Conservation (phyloP, 345 rosid species). For the Eutrema japonicum region DNA sequence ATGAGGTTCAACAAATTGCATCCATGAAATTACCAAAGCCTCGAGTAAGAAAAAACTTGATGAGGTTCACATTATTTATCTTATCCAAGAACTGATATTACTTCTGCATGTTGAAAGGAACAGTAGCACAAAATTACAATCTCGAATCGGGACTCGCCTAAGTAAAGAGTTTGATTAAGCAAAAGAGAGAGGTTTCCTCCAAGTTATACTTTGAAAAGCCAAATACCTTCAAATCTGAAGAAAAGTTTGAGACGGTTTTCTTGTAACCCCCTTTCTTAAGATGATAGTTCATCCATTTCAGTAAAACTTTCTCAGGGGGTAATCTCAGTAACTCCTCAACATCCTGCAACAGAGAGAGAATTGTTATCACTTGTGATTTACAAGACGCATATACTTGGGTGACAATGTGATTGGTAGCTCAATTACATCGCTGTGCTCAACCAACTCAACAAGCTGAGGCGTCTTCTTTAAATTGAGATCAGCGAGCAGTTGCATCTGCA, state of each 20-base stretch:
- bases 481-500: constrained; percentile 84
- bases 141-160: neutral
- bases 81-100: constrained; percentile 8
- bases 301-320: constrained; percentile 85
- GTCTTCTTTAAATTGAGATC: constrained; percentile 94
- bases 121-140: constrained; percentile 13
- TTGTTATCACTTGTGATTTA: neutral
- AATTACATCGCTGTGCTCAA: constrained; percentile 74
- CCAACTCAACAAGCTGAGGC: constrained; percentile 92
- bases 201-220: constrained; percentile 9
- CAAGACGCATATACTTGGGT: constrained; percentile 5
- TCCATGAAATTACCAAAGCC: constrained; percentile 10
- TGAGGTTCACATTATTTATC: neutral
- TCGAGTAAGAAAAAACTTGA: neutral
- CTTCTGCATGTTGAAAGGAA: constrained; percentile 22
- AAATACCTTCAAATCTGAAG: constrained; percentile 82
- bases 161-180: neutral
- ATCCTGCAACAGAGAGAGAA: constrained; percentile 56
- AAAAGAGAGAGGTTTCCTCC: constrained; percentile 20
- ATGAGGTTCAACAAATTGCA: neutral
- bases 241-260: constrained; percentile 78
- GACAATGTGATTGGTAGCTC: constrained; percentile 23
- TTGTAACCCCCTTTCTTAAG: constrained; percentile 86
- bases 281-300: constrained; percentile 95
- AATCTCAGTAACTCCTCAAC: constrained; percentile 86